Percentiles rank a stretch among this genome's conserved stretches.
These are phyloP conservation scores for Trichoderma polysporum DNA, from an alignment of 2,329 filamentous ascomycete genomes.

Conservation along the genomic window DNA sequence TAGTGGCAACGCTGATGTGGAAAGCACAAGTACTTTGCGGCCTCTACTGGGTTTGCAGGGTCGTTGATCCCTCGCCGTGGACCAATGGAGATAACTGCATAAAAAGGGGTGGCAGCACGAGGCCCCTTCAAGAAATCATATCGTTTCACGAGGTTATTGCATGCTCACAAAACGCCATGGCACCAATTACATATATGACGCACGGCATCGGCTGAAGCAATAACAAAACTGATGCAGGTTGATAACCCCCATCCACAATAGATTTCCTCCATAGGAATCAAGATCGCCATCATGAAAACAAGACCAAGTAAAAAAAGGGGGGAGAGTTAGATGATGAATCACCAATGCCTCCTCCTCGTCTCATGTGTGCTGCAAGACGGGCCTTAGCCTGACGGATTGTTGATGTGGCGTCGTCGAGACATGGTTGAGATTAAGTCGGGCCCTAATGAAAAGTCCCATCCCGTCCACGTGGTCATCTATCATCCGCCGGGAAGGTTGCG, in stretches of 20 bases:
- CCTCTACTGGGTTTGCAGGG: neutral
- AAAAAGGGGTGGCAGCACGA: slow-evolving; percentile 1
- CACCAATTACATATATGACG: neutral
- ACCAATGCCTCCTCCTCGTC: neutral
- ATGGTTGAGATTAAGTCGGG: slow-evolving; percentile 4
- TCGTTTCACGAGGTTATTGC: neutral
- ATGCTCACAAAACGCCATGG: neutral
- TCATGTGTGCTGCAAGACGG: neutral
- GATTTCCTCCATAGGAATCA: neutral
- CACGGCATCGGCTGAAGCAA: neutral
- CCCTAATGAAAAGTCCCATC: slow-evolving; percentile 19
- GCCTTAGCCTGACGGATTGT: neutral
- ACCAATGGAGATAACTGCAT: neutral
- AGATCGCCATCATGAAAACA: neutral
- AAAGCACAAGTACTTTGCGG: neutral
- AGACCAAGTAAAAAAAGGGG: neutral
- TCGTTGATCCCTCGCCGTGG: neutral
- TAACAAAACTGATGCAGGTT: neutral
- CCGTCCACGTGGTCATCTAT: slow-evolving; percentile 20
- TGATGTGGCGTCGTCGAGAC: slow-evolving; percentile 11
- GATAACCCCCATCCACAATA: neutral
- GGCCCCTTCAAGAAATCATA: slow-evolving; percentile 11
- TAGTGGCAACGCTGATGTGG: neutral
- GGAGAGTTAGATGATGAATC: neutral
- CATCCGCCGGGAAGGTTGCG: slow-evolving; percentile 9